These are phyloP conservation scores for Solanum neorickii DNA, from an alignment of 257 asterid species.

Conservation along the genomic window DNA sequence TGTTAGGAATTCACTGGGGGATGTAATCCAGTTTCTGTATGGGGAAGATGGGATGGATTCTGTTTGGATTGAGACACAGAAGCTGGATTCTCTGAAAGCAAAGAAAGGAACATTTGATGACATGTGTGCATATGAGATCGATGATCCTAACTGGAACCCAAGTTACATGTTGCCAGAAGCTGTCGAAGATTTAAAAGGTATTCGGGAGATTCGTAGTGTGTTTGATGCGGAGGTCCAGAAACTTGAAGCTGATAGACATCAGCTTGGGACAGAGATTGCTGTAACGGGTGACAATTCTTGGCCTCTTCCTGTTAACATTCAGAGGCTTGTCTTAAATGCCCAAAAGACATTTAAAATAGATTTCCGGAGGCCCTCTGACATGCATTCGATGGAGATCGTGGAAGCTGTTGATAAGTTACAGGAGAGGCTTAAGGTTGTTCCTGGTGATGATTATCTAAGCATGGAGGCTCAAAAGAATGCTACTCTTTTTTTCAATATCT, in stretches of 20 bases:
- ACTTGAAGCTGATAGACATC: slow-evolving; percentile 84
- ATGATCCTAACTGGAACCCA: slow-evolving; percentile 76
- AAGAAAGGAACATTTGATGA: slow-evolving; percentile 56
- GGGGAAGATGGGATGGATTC: slow-evolving; percentile 99
- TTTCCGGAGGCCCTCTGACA: slow-evolving; percentile 84
- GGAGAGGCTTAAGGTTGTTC: slow-evolving; percentile 97
- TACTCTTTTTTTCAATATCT: slow-evolving; percentile 87
- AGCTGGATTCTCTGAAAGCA: slow-evolving; percentile 81
- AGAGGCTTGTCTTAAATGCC: slow-evolving; percentile 83
- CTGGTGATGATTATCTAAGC: slow-evolving; percentile 96
- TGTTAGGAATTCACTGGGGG: slow-evolving; percentile 93
- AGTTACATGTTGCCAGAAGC: slow-evolving; percentile 80
- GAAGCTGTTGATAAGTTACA: slow-evolving; percentile 97
- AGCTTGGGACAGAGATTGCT: slow-evolving; percentile 91
- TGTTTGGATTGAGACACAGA: slow-evolving; percentile 97
- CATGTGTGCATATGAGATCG: slow-evolving; percentile 79
- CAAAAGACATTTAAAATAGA: slow-evolving; percentile 95
- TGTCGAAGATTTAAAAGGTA: slow-evolving; percentile 79
- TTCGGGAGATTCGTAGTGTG: slow-evolving; percentile 90
- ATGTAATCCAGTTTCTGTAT: slow-evolving; percentile 95
- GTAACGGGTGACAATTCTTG: slow-evolving; percentile 86
- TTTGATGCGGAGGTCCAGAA: slow-evolving; percentile 96
- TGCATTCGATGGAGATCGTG: slow-evolving; percentile 99
- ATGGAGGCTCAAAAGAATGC: slow-evolving; percentile 98
- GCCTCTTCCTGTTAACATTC: slow-evolving; percentile 92